Percentiles rank a stretch among this genome's conserved stretches.
These are phyloP conservation scores for Colletotrichum euphorbiae DNA, from an alignment of 2,329 filamentous ascomycete species.

Conservation along the genomic window DNA sequence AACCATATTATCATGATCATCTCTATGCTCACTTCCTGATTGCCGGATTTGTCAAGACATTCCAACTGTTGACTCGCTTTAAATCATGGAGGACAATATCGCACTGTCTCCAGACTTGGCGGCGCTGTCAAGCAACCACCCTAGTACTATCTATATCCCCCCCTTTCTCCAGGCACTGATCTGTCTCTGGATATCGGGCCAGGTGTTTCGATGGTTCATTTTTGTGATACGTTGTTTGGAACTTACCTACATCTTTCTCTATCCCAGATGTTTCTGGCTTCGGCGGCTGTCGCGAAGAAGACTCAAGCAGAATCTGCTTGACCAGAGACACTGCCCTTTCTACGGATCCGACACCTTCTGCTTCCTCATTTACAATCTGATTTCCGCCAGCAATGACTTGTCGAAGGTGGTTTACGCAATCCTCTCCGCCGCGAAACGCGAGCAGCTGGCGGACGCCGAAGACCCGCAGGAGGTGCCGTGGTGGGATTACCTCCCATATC, in stretches of 20 bases:
- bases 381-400: not conserved
- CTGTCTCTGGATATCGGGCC: not conserved
- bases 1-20: too few relatives aligned
- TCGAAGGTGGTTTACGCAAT: not conserved
- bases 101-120: too few relatives aligned
- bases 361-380: not conserved
- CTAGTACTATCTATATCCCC: not conserved
- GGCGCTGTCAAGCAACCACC: too few relatives aligned
- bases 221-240: not conserved
- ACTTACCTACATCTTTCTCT: not conserved
- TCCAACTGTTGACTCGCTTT: too few relatives aligned
- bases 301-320: not conserved
- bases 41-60: too few relatives aligned
- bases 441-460: not conserved
- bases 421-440: not conserved
- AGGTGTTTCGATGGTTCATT: not conserved
- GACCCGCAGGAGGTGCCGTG: not conserved
- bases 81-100: too few relatives aligned
- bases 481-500: not conserved
- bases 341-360: not conserved
- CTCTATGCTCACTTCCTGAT: too few relatives aligned
- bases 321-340: not conserved
- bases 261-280: not conserved
- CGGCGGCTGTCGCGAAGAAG: not conserved
- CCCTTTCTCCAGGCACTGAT: not conserved